phyloP scores from a whole-genome alignment of 164 flowering plant genomes.

The Paratinospora sagittata region DNA sequence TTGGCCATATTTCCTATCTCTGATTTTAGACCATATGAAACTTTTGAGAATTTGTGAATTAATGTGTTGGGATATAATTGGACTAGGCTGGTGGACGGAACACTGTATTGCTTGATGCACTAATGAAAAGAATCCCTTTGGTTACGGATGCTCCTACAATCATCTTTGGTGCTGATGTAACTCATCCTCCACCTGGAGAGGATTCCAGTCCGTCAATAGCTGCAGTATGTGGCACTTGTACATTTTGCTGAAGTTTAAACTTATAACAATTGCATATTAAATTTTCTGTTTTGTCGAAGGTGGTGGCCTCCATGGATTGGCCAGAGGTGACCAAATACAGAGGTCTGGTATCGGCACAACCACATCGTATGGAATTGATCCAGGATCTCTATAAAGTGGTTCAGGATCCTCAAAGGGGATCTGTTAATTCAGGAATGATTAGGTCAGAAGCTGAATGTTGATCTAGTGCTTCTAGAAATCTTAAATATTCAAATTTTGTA shows the following conservation, averaged over 20 bases:
- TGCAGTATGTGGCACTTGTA: slow-evolving; percentile 29
- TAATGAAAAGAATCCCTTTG: slow-evolving; percentile 28
- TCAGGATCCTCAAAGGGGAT: slow-evolving; percentile 40
- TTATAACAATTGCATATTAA: background rate
- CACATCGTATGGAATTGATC: slow-evolving; percentile 57
- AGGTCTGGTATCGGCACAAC: slow-evolving; percentile 25
- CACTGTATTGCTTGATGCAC: slow-evolving; percentile 39
- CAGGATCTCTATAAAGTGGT: slow-evolving; percentile 46
- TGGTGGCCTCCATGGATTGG: slow-evolving; percentile 41
- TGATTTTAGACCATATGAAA: background rate
- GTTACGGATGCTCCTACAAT: slow-evolving; percentile 42
- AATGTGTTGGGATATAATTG: background rate
- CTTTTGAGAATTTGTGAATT: too few relatives aligned
- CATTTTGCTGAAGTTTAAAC: background rate
- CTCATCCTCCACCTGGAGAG: slow-evolving; percentile 55
- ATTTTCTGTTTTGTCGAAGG: slow-evolving; percentile 15
- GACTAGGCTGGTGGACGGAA: slow-evolving; percentile 50
- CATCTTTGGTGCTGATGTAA: slow-evolving; percentile 63
- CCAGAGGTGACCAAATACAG: slow-evolving; percentile 30
- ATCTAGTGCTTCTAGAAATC: too few relatives aligned
- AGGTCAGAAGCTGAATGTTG: slow-evolving; percentile 29
- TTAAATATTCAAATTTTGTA: background rate
- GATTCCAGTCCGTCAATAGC: slow-evolving; percentile 61
- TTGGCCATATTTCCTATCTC: slow-evolving; percentile 9
- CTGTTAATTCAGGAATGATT: slow-evolving; percentile 53